Evolutionary conservation across 1,284 basidiomycete species (phyloP).

Genomic region (Taiwanofungus camphoratus): DNA sequence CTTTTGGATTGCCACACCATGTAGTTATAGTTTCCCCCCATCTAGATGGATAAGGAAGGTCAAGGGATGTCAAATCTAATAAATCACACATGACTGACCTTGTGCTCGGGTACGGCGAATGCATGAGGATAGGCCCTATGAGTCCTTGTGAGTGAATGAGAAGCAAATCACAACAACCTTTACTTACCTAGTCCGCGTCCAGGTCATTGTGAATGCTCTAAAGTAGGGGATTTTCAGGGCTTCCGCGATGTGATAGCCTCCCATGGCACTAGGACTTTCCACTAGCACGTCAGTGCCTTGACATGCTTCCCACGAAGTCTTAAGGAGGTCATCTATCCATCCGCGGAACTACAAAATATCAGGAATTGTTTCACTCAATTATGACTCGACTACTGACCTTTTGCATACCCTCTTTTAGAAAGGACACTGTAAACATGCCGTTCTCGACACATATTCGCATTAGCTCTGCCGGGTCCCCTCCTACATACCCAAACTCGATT

Average conservation of each 20-base stretch:
- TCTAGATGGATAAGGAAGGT: slow-evolving; percentile 37
- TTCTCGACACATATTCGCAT: slow-evolving; percentile 95
- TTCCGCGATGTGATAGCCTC: slow-evolving; percentile 98
- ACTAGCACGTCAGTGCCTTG: slow-evolving; percentile 91
- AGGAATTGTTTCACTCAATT: background rate
- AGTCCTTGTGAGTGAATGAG: slow-evolving; percentile 9
- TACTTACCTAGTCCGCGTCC: slow-evolving; percentile 65
- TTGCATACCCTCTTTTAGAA: slow-evolving; percentile 84
- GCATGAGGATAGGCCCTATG: slow-evolving; percentile 92
- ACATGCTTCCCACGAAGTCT: slow-evolving; percentile 93
- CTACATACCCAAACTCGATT: slow-evolving; percentile 90
- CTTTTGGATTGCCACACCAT: slow-evolving; percentile 78
- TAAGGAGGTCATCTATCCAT: slow-evolving; percentile 94
- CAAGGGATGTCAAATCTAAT: slow-evolving; percentile 1
- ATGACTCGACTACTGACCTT: slow-evolving; percentile 50
- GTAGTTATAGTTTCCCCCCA: slow-evolving; percentile 97
- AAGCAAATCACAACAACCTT: slow-evolving; percentile 4
- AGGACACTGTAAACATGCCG: slow-evolving; percentile 93
- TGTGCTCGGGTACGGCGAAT: slow-evolving; percentile 92
- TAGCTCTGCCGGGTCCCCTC: slow-evolving; percentile 95
- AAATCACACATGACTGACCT: slow-evolving; percentile 36
- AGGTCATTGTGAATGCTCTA: slow-evolving; percentile 86
- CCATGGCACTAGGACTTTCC: slow-evolving; percentile 96
- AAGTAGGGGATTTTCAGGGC: slow-evolving; percentile 91
- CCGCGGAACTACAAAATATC: slow-evolving; percentile 70